Base-by-base conservation (phyloP, 2,329 filamentous ascomycete species). In the Diplodia seriata region DNA sequence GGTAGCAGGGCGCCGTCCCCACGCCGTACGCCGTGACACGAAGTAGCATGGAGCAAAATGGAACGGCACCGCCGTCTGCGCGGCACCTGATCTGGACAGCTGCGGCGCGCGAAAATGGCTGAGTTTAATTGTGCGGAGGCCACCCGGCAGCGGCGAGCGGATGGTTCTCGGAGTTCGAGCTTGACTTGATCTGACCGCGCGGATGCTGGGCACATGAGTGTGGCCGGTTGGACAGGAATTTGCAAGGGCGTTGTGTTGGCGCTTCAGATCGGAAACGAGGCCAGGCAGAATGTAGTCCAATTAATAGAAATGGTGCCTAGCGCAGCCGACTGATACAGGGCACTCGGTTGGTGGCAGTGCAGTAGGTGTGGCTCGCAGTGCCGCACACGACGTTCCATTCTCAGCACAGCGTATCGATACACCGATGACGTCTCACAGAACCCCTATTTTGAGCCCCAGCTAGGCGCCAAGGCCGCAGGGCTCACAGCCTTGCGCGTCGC, bases 401-500 rank as follows among this genome's bases (percentile, higher is more conserved):
- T 63, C 31, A 63, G 59, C 43, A 12, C 33, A 33, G 47, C 59
- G 59, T 63, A 63, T 63, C 59, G 59, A 63, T 63, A 63, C 59
- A 23, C n/a, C 31, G 31, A 63, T 63, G 59, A 63, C 59, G 59
- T 63, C n/a, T 26, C 47, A 51, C 38, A 33, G 36, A 63, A 51
- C 59, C 59, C 59, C 59, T 63, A 63, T 63, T 63, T 51, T 40
- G 59, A 63, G 59, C 43, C 40, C 36, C 47, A 51, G 23, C 59
- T 63, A 38, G 36, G 59, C 47, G 59, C 59, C 59, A 63, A 63
- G 59, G 29, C 50, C 47, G 59, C 59, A 63, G 59, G 59, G 59
- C 59, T 63, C 59, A 51, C 59, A 63, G 47, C 59, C 47, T 51
- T 51, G 59, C 59, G 59, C 57, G 57, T 62, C 57, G 43, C 57